Percentiles rank a stretch among this genome's conserved stretches.
phyloP scores from a whole-genome alignment of 306 rosid genomes.

The Quercus alba region DNA sequence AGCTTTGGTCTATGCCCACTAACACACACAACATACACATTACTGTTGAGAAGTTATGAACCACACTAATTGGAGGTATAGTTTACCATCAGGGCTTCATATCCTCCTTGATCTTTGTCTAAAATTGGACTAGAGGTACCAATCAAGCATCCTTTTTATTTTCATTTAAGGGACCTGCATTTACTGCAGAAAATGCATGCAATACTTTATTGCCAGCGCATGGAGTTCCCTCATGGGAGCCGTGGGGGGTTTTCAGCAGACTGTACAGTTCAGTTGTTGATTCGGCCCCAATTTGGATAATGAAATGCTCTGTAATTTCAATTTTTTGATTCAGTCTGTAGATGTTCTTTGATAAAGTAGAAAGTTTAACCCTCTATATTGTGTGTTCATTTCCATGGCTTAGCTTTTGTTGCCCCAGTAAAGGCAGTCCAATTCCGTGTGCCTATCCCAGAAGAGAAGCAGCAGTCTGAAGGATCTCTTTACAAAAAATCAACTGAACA shows the following conservation, averaged over 20 bases:
- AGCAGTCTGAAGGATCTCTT: not conserved
- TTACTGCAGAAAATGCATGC: not conserved
- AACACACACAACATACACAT: no score
- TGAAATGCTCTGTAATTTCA: not conserved
- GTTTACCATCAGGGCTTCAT: no score
- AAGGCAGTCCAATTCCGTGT: constrained; percentile 8
- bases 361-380: not conserved
- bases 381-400: constrained; percentile 2
- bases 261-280: not conserved
- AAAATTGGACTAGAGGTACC: not conserved
- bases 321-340: not conserved
- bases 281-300: not conserved
- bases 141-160: not conserved
- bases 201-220: not conserved
- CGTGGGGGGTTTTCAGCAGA: not conserved
- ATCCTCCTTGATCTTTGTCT: not conserved
- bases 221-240: not conserved
- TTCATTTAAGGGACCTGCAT: not conserved
- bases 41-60: no score
- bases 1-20: no score
- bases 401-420: constrained; percentile 16
- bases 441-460: not conserved
- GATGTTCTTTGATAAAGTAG: not conserved
- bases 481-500: constrained; percentile 9
- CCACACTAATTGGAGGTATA: no score